Conservation (phyloP, 805 yeast genomes). For the Lipomyces spencermartinsiae region DNA sequence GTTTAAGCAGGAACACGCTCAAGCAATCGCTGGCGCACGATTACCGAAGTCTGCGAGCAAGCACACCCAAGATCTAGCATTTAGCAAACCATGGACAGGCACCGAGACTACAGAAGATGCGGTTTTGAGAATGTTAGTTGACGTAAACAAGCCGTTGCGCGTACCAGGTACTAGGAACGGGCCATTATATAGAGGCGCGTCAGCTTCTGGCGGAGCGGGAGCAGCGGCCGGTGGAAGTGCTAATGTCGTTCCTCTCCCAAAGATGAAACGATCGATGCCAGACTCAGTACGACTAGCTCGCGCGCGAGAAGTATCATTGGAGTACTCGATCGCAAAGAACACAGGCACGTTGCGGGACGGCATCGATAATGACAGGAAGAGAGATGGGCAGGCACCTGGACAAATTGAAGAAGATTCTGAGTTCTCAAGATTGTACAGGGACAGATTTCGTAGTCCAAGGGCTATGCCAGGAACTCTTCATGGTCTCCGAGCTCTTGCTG, state of each 20-base stretch:
- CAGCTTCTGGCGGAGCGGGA: slow-evolving; percentile 23
- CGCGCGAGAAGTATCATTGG: slow-evolving; percentile 72
- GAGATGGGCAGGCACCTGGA: slow-evolving; percentile 26
- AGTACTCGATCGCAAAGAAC: slow-evolving; percentile 61
- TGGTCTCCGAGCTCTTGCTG: slow-evolving; percentile 65
- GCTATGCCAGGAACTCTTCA: slow-evolving; percentile 45
- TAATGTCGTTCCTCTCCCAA: slow-evolving; percentile 32
- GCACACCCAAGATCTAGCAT: slow-evolving; percentile 57
- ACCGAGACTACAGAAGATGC: slow-evolving; percentile 56
- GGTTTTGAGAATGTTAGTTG: slow-evolving; percentile 61
- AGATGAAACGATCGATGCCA: slow-evolving; percentile 40
- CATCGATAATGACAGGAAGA: slow-evolving; percentile 23
- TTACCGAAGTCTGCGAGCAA: slow-evolving; percentile 55
- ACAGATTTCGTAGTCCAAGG: slow-evolving; percentile 65
- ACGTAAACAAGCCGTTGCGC: slow-evolving; percentile 53
- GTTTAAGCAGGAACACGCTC: slow-evolving; percentile 52
- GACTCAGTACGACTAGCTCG: slow-evolving; percentile 53
- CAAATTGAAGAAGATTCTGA: slow-evolving; percentile 55
- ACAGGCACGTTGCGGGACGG: slow-evolving; percentile 43
- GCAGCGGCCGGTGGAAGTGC: slow-evolving; percentile 39
- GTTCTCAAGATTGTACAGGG: slow-evolving; percentile 67
- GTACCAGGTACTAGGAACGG: slow-evolving; percentile 23
- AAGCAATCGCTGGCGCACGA: slow-evolving; percentile 51
- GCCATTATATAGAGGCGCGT: slow-evolving; percentile 6
- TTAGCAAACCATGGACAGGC: slow-evolving; percentile 65